These are phyloP conservation scores for Saururus chinensis DNA, from an alignment of 164 flowering plant species.

Conservation along the genomic window DNA sequence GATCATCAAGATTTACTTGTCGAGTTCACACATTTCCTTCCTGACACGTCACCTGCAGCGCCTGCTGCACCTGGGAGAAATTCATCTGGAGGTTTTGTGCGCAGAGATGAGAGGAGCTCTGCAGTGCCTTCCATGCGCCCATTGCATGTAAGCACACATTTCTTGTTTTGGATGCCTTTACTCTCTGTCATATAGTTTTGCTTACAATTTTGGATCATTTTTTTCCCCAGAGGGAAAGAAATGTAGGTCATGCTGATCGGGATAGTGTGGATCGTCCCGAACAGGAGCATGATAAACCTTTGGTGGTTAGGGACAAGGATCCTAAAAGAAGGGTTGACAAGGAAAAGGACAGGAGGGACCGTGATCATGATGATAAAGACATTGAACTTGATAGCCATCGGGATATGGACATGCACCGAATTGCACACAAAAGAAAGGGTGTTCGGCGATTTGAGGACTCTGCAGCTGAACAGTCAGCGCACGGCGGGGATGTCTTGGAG, in stretches of 20 bases:
- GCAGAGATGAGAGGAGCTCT: slow-evolving; percentile 39
- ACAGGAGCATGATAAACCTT: slow-evolving; percentile 36
- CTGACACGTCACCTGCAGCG: slow-evolving; percentile 38
- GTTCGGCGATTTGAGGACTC: slow-evolving; percentile 38
- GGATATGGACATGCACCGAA: slow-evolving; percentile 38
- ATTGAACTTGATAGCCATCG: slow-evolving; percentile 39
- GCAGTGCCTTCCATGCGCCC: slow-evolving; percentile 35
- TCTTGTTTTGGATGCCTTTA: neutral
- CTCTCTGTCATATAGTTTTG: neutral
- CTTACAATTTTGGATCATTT: neutral
- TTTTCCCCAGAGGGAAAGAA: slow-evolving; percentile 49
- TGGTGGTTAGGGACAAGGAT: slow-evolving; percentile 40
- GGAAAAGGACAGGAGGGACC: slow-evolving; percentile 51
- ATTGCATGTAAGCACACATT: slow-evolving; percentile 45
- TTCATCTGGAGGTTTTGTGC: slow-evolving; percentile 21
- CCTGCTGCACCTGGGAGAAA: slow-evolving; percentile 32
- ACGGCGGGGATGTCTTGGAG: slow-evolving; percentile 40
- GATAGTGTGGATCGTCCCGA: slow-evolving; percentile 56
- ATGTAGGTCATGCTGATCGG: slow-evolving; percentile 38
- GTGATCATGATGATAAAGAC: slow-evolving; percentile 47
- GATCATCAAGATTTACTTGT: slow-evolving; percentile 55
- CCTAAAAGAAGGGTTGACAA: slow-evolving; percentile 48
- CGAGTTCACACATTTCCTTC: slow-evolving; percentile 63
- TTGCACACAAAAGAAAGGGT: slow-evolving; percentile 37
- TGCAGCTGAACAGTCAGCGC: slow-evolving; percentile 35